These are phyloP conservation scores for Trichothecium roseum DNA, from an alignment of 2,329 filamentous ascomycete species.

Conservation along the genomic window DNA sequence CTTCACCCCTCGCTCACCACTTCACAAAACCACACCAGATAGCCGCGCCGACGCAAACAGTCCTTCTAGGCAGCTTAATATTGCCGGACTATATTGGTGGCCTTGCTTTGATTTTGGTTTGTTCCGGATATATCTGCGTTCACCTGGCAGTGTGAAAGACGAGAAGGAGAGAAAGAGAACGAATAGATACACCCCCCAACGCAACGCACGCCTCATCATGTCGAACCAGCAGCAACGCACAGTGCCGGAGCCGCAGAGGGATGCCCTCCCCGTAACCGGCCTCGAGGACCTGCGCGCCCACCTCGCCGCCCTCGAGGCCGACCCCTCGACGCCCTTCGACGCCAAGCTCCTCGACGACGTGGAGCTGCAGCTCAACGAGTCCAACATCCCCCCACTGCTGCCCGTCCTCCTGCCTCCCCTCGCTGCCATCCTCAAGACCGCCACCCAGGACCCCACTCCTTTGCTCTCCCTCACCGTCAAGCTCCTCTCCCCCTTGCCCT, in stretches of 20 bases:
- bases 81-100: too few species aligned
- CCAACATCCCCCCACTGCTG: conserved; percentile 34
- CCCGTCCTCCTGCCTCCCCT: conserved; percentile 43
- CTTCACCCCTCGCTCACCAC: too few species aligned
- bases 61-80: too few species aligned
- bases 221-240: conserved; percentile 14
- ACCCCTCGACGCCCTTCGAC: conserved; percentile 30
- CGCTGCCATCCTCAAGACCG: conserved; percentile 39
- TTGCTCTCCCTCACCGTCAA: conserved; percentile 44
- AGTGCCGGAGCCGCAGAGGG: conserved; percentile 27
- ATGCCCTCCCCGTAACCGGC: conserved; percentile 35
- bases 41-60: too few species aligned
- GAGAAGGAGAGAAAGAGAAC: too few species aligned
- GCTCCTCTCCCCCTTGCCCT: conserved; percentile 42
- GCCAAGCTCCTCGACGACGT: conserved; percentile 47
- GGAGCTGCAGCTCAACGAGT: conserved; percentile 41
- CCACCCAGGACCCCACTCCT: conserved; percentile 37
- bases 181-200: too few species aligned
- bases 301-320: conserved; percentile 36
- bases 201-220: too few species aligned
- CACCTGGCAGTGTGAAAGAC: too few species aligned
- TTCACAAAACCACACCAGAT: too few species aligned
- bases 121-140: too few species aligned
- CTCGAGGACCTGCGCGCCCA: conserved; percentile 44
- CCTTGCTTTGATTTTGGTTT: too few species aligned